A percentile compares a stretch with the other conserved stretches of the same genome.
These are phyloP conservation scores for Blechomonas ayalai DNA, from an alignment of 208 protist genomes.

Conservation along the genomic window DNA sequence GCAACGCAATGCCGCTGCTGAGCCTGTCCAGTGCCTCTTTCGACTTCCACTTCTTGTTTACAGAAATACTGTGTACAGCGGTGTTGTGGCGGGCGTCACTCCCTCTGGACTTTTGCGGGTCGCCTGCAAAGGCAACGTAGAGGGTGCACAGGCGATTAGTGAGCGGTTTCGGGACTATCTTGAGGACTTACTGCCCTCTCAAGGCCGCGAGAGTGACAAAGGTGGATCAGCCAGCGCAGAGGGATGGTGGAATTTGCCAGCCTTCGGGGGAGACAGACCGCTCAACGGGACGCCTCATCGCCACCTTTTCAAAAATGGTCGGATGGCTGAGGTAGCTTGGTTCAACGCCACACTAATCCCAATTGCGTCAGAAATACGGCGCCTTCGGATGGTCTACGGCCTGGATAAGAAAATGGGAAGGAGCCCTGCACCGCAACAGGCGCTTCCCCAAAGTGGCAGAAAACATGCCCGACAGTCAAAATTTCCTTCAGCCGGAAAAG, in stretches of 20 bases:
- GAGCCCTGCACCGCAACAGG: no score
- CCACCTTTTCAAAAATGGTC: no score
- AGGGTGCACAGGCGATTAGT: conserved; percentile 9
- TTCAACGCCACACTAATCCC: conserved; percentile 6
- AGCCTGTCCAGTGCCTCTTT: conserved; percentile 15
- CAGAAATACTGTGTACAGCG: conserved; percentile 8
- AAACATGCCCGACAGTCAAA: no score
- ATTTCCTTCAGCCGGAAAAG: no score
- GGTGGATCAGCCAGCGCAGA: no score
- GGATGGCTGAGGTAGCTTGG: conserved; percentile 4
- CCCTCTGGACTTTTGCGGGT: conserved; percentile 13
- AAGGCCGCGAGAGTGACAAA: neutral
- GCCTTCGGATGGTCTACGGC: no score
- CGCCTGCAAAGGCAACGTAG: conserved; percentile 13
- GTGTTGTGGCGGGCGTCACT: conserved; percentile 16
- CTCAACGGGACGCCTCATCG: no score
- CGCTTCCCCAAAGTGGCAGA: no score
- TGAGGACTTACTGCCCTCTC: neutral
- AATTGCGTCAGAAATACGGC: neutral
- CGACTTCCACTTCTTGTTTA: conserved; percentile 24
- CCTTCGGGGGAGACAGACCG: no score
- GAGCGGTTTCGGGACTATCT: conserved; percentile 16
- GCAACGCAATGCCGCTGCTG: conserved; percentile 11
- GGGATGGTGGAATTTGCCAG: no score
- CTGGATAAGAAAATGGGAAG: no score